Conservation (phyloP, 306 rosid genomes). For the Acacia acuminata region DNA sequence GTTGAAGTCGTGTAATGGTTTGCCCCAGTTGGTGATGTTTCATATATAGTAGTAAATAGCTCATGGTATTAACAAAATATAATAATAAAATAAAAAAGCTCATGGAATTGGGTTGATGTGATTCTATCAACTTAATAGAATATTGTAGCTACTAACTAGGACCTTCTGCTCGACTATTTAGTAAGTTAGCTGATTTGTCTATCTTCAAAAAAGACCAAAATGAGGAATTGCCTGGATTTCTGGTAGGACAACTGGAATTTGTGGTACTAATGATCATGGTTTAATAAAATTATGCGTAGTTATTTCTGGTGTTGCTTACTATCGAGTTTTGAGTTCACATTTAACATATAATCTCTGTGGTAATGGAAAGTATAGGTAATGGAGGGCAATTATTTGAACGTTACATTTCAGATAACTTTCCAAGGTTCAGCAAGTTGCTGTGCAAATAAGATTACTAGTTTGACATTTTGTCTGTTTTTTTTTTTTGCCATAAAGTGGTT, state of each 20-base stretch:
- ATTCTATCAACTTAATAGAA: not conserved
- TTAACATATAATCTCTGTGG: not conserved
- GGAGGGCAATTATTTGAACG: not conserved
- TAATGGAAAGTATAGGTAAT: not conserved
- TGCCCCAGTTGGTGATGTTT: not conserved
- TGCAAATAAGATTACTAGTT: not conserved
- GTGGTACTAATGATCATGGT: not conserved
- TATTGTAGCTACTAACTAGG: not conserved
- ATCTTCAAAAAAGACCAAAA: not conserved
- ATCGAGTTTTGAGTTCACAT: not conserved
- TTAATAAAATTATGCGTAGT: not conserved
- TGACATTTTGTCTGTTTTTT: not conserved
- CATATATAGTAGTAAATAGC: slow-evolving; percentile 2
- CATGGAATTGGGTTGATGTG: not conserved
- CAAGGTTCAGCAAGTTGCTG: not conserved
- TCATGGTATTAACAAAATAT: not conserved
- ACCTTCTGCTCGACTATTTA: not conserved
- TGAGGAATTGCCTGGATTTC: not conserved
- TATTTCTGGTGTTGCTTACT: not conserved
- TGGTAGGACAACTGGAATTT: not conserved
- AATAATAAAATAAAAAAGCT: not conserved
- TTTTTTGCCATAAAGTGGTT: not conserved
- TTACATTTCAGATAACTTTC: not conserved
- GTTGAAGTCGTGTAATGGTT: slow-evolving; percentile 7
- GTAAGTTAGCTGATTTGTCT: slow-evolving; percentile 9